A percentile compares a stretch with the other conserved stretches of the same genome.
Evolutionary conservation across 2,329 filamentous ascomycete genomes (phyloP).

Genomic region (Endocalyx cinctus): DNA sequence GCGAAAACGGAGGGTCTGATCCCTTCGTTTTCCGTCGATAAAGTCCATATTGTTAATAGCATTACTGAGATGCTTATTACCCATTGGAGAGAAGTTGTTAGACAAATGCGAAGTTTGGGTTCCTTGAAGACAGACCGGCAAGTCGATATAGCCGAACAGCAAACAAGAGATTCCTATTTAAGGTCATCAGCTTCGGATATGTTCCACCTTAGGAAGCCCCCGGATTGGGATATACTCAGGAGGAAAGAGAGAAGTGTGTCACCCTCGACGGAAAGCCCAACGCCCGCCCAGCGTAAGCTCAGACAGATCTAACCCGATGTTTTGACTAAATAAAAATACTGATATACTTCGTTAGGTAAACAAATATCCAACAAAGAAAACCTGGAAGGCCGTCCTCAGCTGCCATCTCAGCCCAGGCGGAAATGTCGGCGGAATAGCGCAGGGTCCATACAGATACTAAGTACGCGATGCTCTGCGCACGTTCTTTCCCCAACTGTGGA

Average conservation of each 20-base stretch:
- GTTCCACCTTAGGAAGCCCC: conserved; percentile 33
- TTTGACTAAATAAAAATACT: neutral
- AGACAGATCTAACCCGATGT: too few relatives aligned
- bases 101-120: conserved; percentile 50
- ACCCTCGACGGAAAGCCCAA: conserved; percentile 33
- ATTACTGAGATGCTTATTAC: conserved; percentile 62
- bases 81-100: conserved; percentile 61
- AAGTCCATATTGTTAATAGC: conserved; percentile 52
- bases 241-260: conserved; percentile 25
- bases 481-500: conserved; percentile 26
- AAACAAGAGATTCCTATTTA: too few relatives aligned
- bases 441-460: conserved; percentile 7
- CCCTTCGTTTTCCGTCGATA: conserved; percentile 41
- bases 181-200: conserved; percentile 39
- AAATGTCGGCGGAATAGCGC: conserved; percentile 13
- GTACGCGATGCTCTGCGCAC: conserved; percentile 10
- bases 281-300: conserved; percentile 21
- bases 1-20: conserved; percentile 12
- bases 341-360: neutral
- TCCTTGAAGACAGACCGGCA: conserved; percentile 22
- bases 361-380: conserved; percentile 11
- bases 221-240: conserved; percentile 27
- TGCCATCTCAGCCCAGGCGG: conserved; percentile 10
- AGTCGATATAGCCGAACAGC: conserved; percentile 6
- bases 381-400: conserved; percentile 4